Base-by-base conservation (phyloP, 164 flowering plant species). In the Umbellularia californica region DNA sequence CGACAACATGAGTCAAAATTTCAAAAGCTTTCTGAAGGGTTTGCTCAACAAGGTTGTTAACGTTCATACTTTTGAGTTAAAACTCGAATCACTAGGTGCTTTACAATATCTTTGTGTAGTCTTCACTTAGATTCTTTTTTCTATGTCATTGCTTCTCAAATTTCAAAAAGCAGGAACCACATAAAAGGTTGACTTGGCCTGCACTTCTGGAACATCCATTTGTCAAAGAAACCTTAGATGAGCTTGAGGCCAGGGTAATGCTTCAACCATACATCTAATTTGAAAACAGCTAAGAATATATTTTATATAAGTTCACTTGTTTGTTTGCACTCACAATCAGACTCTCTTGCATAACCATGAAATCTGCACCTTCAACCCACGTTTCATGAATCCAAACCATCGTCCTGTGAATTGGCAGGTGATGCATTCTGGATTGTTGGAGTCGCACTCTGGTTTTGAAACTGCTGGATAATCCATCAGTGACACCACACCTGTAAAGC, bases 151-250 rank as follows among this genome's bases (percentile, higher is more conserved):
- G 67, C 28, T 17, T 83, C 41, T 35, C 41, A 35, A 35, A 5
- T 35, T 35, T 35, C 41, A 35, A 78, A 58, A 70, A 74, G 24
- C 88, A 96, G 99, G 93, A 80, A 30, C 98, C 99, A 17, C 97
- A 94, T 78, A 84, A 80, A 73, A 93, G 99, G 76, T 77, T 96
- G 69, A 83, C 92, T 62, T 96, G 99, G 99, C 98, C 99, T 65
- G 86, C 85, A 65, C 97, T 96, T 82, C 94, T 90, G 78, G 94
- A 92, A 41, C 99, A 96, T 79, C 97, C 99, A 50, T 96, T 96
- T 84, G 89, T 96, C 69, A 83, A 79, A 83, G 99, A 94, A 82
- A 81, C 82, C 58, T 70, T 84, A 51, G 89, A 84, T 73, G 94
- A 93, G 65, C 15, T 85, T 41, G 88, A 90, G 75, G 87, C 83